A percentile compares a stretch with the other conserved stretches of the same genome.
These are phyloP conservation scores for Colletotrichum caudatum DNA, from an alignment of 2,329 filamentous ascomycete genomes.

Conservation along the genomic window DNA sequence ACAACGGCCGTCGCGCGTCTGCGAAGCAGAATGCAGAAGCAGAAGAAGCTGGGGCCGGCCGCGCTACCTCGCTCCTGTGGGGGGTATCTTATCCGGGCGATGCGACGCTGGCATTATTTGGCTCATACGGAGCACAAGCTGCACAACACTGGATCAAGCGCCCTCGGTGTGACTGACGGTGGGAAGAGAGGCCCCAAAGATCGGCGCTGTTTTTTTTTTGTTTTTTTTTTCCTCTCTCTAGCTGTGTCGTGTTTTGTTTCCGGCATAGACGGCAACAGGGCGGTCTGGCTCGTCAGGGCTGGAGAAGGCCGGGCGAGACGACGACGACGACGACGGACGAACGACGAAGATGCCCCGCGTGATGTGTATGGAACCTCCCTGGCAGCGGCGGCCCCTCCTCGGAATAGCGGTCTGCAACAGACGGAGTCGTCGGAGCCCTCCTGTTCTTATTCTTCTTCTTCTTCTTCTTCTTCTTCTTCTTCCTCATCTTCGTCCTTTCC, in stretches of 20 bases:
- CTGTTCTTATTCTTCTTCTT: too few species aligned
- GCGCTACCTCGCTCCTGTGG: neutral
- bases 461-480: neutral
- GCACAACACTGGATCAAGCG: too few species aligned
- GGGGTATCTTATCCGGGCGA: slow-evolving; percentile 1
- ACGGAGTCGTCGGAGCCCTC: too few species aligned
- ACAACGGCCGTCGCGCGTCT: neutral
- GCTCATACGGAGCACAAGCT: slow-evolving; percentile 22
- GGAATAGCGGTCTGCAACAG: neutral
- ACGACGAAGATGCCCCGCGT: neutral
- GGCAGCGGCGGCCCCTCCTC: neutral
- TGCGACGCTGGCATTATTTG: slow-evolving; percentile 17
- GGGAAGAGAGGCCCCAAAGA: neutral
- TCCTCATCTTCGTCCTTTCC: neutral
- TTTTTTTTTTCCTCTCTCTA: too few species aligned
- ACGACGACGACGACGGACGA: too few species aligned
- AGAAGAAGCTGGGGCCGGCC: neutral
- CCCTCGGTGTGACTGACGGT: too few species aligned
- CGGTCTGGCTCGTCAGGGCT: neutral
- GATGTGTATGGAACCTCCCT: neutral
- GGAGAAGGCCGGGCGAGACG: too few species aligned
- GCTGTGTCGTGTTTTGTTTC: neutral
- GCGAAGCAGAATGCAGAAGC: neutral
- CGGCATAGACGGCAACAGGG: neutral
- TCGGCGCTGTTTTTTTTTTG: neutral